A percentile compares a stretch with the other conserved stretches of the same genome.
These are phyloP conservation scores for Podaxis pistillaris DNA, from an alignment of 768 basidiomycete species.

Conservation along the genomic window DNA sequence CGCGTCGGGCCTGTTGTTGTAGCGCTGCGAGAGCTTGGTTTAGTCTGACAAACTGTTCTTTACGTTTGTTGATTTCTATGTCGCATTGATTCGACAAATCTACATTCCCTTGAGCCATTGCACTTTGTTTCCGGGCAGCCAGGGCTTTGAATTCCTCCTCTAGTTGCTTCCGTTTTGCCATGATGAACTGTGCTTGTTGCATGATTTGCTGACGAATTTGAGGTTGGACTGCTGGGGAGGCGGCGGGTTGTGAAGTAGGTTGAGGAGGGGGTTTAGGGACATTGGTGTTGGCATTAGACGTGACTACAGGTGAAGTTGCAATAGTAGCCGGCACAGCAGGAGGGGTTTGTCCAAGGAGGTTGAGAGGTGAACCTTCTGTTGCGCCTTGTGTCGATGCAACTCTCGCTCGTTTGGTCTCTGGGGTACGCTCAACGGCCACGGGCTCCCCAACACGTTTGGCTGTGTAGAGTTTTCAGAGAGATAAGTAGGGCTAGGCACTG, in stretches of 20 bases:
- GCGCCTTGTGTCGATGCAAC: background rate
- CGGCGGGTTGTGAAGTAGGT: constrained; percentile 5
- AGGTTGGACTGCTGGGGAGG: constrained; percentile 21
- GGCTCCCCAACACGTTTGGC: constrained; percentile 46
- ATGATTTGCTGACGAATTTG: constrained; percentile 5
- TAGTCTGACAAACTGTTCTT: constrained; percentile 13
- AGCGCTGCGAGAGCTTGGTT: constrained; percentile 5
- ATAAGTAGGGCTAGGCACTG: background rate
- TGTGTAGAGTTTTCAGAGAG: constrained; percentile 19
- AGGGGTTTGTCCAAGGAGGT: constrained; percentile 13
- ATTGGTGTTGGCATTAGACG: constrained; percentile 10
- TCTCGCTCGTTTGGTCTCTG: constrained; percentile 30
- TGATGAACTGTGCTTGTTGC: background rate
- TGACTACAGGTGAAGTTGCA: background rate
- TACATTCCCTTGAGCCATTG: constrained; percentile 19
- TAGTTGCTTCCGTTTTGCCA: constrained; percentile 2
- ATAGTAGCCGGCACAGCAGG: constrained; percentile 22
- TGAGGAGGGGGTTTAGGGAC: constrained; percentile 18
- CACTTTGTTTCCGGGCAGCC: constrained; percentile 10
- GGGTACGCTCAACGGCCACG: constrained; percentile 28
- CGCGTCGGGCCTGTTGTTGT: constrained; percentile 15
- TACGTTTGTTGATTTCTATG: constrained; percentile 18
- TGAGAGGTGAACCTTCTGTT: constrained; percentile 17
- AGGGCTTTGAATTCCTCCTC: constrained; percentile 7
- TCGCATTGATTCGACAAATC: constrained; percentile 9